Percentiles rank a stretch among this genome's conserved stretches.
These are phyloP conservation scores for Austroboletus novae-zelandiae DNA, from an alignment of 1,284 basidiomycete species.

Conservation along the genomic window DNA sequence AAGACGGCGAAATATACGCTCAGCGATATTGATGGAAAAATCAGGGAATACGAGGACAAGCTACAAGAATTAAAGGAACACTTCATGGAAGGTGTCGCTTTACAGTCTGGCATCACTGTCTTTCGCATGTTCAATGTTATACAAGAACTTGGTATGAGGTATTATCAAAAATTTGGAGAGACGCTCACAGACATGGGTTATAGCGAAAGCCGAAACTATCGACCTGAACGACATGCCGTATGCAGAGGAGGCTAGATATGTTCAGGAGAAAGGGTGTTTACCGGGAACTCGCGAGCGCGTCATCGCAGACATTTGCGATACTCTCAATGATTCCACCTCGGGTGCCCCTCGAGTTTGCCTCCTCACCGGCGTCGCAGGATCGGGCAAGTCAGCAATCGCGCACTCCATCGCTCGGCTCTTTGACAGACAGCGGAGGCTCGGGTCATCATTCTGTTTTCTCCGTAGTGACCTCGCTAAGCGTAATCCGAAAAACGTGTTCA, in stretches of 20 bases:
- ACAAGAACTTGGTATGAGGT: background rate
- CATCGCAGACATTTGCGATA: background rate
- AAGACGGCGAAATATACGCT: background rate
- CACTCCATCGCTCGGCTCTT: conserved; percentile 1
- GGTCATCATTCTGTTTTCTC: conserved; percentile 1
- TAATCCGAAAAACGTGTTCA: background rate
- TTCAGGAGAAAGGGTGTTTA: background rate
- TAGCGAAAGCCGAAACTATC: background rate
- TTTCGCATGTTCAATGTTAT: conserved; percentile 3
- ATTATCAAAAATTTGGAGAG: background rate
- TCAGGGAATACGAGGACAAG: conserved; percentile 2
- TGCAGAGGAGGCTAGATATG: background rate
- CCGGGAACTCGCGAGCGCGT: background rate
- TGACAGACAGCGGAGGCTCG: background rate
- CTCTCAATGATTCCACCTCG: background rate
- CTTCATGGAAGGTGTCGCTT: background rate
- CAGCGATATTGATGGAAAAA: conserved; percentile 1
- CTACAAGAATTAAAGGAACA: background rate
- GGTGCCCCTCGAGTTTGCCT: conserved; percentile 1
- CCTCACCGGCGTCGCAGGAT: background rate
- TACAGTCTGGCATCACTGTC: background rate
- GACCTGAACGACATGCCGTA: background rate
- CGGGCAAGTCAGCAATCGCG: background rate
- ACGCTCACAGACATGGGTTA: background rate
- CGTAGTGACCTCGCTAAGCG: background rate